Evolutionary conservation across 2,329 filamentous ascomycete genomes (phyloP), one percentile per base, ranked within the genome.

Genomic region (Onygenales sp.): DNA sequence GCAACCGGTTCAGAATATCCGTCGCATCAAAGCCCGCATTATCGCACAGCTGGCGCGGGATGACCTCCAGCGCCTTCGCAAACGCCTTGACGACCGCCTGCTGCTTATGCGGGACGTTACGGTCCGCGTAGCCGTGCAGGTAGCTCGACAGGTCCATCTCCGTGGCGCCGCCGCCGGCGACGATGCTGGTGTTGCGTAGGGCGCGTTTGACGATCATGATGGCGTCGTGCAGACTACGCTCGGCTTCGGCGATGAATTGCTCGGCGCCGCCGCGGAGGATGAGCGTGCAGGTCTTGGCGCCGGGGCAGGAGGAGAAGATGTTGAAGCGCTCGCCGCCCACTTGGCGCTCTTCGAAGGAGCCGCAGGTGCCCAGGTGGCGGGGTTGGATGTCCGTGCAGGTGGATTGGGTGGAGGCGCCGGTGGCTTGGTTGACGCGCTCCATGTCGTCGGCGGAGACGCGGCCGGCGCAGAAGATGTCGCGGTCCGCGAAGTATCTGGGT

Each of bases 141-240:
- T 95, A 94, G 41, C 90, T 87, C 6, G 91, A 96, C 51, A 97
- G 73, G 71, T 97, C 93, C 92, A 98, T 97, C 78, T 98, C 93
- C 64, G 80, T 84, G 14, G 93, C 92, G 69, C 93, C 93, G 63
- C 93, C 93, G 64, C 93, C 93, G 45, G 91, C 93, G 31, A 98
- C 93, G 60, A 98, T 95, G 68, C 83, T 87, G 67, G 86, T 86
- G 78, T 97, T 95, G 77, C 89, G 89, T 72, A 97, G 89, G 32
- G 93, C 89, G 57, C 94, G 90, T 83, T 97, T 97, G 68, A 98
- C 93, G 66, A 98, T 95, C 93, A 98, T 98, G 74, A 98, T 97
- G 63, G 93, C 93, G 66, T 98, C 93, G 78, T 98, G 93, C 61
- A 98, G 81, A 68, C 89, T 95, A 59, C 93, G 88, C 78, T 98